phyloP scores from a whole-genome alignment of 163 green algal species.

The Prototheca stagnorum region DNA sequence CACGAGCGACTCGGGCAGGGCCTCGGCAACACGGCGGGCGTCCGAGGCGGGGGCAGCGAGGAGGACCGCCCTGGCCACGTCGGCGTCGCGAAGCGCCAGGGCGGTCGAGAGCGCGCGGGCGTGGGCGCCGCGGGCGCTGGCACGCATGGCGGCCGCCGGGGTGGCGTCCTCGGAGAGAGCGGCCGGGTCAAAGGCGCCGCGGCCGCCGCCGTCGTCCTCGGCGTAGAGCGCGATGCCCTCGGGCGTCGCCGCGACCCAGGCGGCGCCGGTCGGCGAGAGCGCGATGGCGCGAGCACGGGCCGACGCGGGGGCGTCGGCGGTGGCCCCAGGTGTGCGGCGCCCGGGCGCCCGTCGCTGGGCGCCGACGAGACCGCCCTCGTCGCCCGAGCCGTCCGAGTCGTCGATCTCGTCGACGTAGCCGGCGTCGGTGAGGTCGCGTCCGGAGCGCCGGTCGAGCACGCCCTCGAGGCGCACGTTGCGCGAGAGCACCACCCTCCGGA shows the following conservation, averaged over 20 bases:
- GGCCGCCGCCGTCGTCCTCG: constrained; percentile 49
- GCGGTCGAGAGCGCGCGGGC: constrained; percentile 61
- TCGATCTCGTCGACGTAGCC: constrained; percentile 71
- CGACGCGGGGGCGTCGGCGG: too few species aligned
- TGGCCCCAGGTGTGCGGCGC: too few species aligned
- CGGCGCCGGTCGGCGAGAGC: constrained; percentile 66
- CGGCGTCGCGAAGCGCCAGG: constrained; percentile 51
- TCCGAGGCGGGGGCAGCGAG: constrained; percentile 6
- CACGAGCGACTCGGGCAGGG: constrained; percentile 21
- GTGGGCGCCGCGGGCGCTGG: constrained; percentile 25
- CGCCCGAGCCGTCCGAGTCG: constrained; percentile 29
- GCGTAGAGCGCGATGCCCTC: constrained; percentile 39
- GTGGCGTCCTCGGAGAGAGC: constrained; percentile 73
- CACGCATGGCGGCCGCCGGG: constrained; percentile 34
- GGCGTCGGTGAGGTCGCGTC: constrained; percentile 66
- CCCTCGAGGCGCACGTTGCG: constrained; percentile 72
- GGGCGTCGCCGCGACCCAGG: constrained; percentile 78
- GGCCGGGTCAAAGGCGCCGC: constrained; percentile 77
- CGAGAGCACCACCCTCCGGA: constrained; percentile 66
- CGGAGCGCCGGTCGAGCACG: constrained; percentile 84
- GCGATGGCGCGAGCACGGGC: constrained; percentile 4
- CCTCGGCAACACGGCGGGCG: constrained; percentile 13
- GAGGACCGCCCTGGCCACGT: constrained; percentile 36
- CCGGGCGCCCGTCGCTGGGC: background rate
- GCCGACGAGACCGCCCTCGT: constrained; percentile 30